A percentile compares a stretch with the other conserved stretches of the same genome.
These are phyloP conservation scores for Leishmania tarentolae DNA, from an alignment of 208 protist genomes.

Conservation along the genomic window DNA sequence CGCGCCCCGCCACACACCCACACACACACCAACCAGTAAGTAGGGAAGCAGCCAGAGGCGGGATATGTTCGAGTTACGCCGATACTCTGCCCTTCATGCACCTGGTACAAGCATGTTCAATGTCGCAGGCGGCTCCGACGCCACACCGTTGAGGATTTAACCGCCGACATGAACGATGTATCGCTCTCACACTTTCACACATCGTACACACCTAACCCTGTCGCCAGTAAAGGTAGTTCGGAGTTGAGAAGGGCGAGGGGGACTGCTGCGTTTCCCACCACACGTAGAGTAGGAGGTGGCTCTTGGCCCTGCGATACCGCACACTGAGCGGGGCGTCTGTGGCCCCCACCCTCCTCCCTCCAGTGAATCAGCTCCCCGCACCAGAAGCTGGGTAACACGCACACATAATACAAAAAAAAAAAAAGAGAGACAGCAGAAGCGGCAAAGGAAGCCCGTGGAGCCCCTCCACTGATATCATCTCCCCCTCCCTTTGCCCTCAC, in stretches of 20 bases:
- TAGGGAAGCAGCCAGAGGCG: not conserved
- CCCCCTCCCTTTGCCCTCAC: not conserved
- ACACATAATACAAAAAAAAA: not conserved
- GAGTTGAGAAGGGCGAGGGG: not conserved
- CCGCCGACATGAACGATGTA: not conserved
- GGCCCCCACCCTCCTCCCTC: no score
- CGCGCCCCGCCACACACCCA: not conserved
- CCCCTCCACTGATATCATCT: not conserved
- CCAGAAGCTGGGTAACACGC: not conserved
- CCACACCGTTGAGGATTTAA: not conserved
- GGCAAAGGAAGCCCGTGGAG: not conserved
- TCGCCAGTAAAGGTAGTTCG: not conserved
- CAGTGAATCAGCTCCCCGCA: no score
- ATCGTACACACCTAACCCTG: not conserved
- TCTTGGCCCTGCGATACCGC: not conserved
- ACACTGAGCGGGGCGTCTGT: not conserved
- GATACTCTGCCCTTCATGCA: not conserved
- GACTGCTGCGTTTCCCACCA: not conserved
- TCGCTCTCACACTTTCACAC: not conserved
- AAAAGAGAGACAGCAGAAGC: not conserved
- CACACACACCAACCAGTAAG: not conserved
- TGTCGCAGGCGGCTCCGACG: not conserved
- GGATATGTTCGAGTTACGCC: not conserved
- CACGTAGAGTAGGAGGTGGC: not conserved
- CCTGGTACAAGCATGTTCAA: not conserved